These are phyloP conservation scores for Fusarium sp. DNA, from an alignment of 2,329 filamentous ascomycete species.

Conservation along the genomic window DNA sequence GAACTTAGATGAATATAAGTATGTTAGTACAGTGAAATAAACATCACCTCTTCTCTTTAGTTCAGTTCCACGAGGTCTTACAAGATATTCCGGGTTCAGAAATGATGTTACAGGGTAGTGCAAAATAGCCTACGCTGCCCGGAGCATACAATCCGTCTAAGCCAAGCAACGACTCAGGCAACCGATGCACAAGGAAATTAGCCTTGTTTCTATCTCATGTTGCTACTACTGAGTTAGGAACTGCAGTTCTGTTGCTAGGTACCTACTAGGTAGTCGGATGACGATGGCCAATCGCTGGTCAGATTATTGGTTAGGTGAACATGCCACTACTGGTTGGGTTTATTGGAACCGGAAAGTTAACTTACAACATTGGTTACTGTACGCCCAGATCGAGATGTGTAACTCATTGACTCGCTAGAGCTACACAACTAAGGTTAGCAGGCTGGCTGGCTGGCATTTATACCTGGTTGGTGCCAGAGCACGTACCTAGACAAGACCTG, in stretches of 20 bases:
- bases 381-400: neutral
- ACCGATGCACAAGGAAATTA: neutral
- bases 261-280: neutral
- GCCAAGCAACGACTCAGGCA: neutral
- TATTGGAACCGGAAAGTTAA: neutral
- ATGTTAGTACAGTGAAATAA: neutral
- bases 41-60: no score
- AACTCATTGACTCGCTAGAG: neutral
- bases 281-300: neutral
- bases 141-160: slow-evolving; percentile 1
- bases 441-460: neutral
- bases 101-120: neutral
- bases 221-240: neutral
- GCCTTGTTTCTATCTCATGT: neutral
- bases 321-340: neutral
- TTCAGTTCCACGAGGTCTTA: neutral
- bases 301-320: neutral
- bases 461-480: neutral
- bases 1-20: neutral
- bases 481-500: neutral
- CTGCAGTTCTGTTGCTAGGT: neutral
- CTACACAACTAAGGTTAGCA: neutral
- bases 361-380: neutral
- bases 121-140: neutral
- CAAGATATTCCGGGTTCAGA: neutral